These are phyloP conservation scores for Flaveria bidentis DNA, from an alignment of 129 eudicot species.

Conservation along the genomic window DNA sequence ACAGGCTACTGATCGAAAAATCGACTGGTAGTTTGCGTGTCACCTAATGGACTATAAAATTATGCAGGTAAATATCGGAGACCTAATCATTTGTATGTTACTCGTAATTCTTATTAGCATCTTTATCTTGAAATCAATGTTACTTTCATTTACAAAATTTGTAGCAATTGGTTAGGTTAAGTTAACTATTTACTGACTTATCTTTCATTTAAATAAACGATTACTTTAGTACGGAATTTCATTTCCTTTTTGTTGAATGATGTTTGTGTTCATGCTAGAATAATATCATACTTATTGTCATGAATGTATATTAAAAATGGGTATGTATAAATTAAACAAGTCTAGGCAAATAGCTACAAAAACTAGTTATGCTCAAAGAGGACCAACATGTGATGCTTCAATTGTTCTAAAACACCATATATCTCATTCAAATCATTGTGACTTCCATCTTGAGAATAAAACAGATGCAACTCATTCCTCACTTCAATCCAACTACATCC, in stretches of 20 bases:
- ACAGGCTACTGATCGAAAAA: not conserved
- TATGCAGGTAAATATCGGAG: not conserved
- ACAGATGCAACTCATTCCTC: conserved; percentile 47
- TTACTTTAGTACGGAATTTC: not conserved
- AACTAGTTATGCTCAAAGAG: conserved; percentile 15
- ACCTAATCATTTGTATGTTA: not conserved
- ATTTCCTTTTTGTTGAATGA: too few relatives aligned
- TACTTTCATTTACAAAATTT: not conserved
- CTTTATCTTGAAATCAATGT: not conserved
- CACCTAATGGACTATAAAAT: not conserved
- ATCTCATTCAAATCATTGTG: conserved; percentile 44
- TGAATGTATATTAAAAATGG: not conserved
- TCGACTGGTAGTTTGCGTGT: not conserved
- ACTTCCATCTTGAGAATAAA: conserved; percentile 66
- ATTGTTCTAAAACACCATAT: conserved; percentile 43
- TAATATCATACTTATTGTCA: not conserved
- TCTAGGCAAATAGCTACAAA: not conserved
- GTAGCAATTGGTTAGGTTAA: not conserved
- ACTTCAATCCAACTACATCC: conserved; percentile 85
- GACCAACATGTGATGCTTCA: conserved; percentile 50
- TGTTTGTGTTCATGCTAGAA: too few relatives aligned
- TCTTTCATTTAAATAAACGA: not conserved
- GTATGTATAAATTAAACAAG: not conserved
- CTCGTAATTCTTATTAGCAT: not conserved
- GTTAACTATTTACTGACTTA: not conserved